These are phyloP conservation scores for Geranium rotundifolium DNA, from an alignment of 345 rosid species.

Conservation along the genomic window DNA sequence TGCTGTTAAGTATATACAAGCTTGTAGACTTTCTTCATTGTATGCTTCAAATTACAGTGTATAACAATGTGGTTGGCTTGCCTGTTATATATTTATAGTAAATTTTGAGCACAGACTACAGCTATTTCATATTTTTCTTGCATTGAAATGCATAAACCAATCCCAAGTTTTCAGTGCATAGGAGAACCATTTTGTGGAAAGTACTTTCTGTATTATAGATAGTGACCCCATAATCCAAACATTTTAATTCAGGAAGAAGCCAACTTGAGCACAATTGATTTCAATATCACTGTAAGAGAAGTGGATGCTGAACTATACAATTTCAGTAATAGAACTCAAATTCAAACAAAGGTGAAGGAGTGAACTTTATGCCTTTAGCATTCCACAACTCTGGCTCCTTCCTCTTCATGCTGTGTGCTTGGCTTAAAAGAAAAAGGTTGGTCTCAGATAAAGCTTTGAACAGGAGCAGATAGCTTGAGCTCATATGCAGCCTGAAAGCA, in stretches of 20 bases:
- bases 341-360: not conserved
- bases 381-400: not conserved
- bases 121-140: no score
- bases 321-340: not conserved
- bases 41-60: no score
- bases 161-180: no score
- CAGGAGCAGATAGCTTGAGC: conserved; percentile 64
- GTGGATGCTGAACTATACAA: not conserved
- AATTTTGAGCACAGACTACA: no score
- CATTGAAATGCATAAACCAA: no score
- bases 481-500: conserved; percentile 90
- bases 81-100: no score
- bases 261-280: not conserved
- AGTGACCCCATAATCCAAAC: not conserved
- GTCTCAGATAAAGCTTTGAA: conserved; percentile 35
- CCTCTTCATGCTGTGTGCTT: conserved; percentile 4
- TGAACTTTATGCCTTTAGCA: no score
- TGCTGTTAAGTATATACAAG: not conserved
- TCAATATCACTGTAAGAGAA: not conserved
- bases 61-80: no score
- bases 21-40: not conserved
- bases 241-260: not conserved
- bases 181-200: no score
- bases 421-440: not conserved
- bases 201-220: no score